Base-by-base conservation (phyloP, 805 yeast genomes). In the Candida xiaguanensis region DNA sequence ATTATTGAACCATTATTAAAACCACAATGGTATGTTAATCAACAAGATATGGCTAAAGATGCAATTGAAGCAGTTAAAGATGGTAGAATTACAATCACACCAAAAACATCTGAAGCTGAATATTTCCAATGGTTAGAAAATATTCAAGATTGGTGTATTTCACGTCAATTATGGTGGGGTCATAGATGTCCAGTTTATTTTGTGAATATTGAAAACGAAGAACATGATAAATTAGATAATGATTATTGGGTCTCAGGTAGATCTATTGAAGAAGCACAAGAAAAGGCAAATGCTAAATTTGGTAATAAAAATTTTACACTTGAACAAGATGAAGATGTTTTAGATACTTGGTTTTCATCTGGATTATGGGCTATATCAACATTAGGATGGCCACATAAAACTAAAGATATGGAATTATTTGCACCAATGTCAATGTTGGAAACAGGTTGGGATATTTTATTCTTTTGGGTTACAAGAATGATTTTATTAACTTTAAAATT, bases 1-100 rank as follows among this genome's bases (percentile, higher is more conserved):
- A 73, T 93, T 48, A 90, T 93, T 56, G 99, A 93, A 72, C 99
- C 99, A 39, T 72, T 87, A 57, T 75, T 93, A 69, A 93, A 93
- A 71, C 99, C 99, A 45, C 99, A 93, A 72, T 93, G 99, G 99
- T 93, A 97, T 97, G 97, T 93, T 49, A 70, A 86, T 45, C 96
- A 90, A 69, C 75, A 74, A 54, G 85, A 81, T 41, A 85, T 88
- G 85, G 99, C 98, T 38, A 71, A 74, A 48, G 88, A 76, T 44
- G 96, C 96, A 41, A 80, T 90, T 51, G 73, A 78, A 39, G 97
- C 88, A 39, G 96, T 91, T 44, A 79, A 77, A 63, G 72, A 74
- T 26, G 97, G 97, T 49, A 78, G 80, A 38, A 77, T 91, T 54
- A 77, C 78, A 40, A 87, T 93, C 55, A 70, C 81, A 39, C 99